Percentiles rank a stretch among this genome's conserved stretches.
Conservation (phyloP, 2,329 filamentous ascomycete genomes). For the Pseudogymnoascus sp. region DNA sequence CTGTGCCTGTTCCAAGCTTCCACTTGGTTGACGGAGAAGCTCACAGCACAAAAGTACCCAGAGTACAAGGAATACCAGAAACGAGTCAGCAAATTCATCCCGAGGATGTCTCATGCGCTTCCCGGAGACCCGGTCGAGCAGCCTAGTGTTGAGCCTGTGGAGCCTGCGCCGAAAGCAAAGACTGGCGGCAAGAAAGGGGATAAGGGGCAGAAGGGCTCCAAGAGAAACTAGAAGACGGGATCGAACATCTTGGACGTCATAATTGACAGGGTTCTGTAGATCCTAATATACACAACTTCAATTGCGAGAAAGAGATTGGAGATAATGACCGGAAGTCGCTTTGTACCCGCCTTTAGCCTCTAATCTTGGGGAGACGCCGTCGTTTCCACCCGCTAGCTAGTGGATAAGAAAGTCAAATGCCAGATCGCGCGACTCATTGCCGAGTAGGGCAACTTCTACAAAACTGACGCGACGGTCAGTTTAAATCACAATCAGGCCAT, state of each 20-base stretch:
- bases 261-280: conserved; percentile 7
- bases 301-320: neutral
- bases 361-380: neutral
- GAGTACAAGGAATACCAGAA: conserved; percentile 82
- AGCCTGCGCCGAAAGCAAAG: neutral
- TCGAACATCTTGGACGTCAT: conserved; percentile 1
- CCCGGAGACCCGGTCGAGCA: neutral
- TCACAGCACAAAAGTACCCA: conserved; percentile 75
- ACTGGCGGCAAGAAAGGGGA: neutral
- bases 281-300: conserved; percentile 2
- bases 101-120: conserved; percentile 30
- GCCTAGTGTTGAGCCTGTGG: neutral
- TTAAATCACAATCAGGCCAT: neutral
- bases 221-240: conserved; percentile 5
- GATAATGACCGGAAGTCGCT: neutral
- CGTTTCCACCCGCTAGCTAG: conserved; percentile 5
- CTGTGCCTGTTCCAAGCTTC: conserved; percentile 82
- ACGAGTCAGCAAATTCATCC: conserved; percentile 77
- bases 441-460: conserved; percentile 4
- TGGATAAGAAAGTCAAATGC: conserved; percentile 6
- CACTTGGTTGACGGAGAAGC: conserved; percentile 77
- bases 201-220: conserved; percentile 4
- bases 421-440: conserved; percentile 6
- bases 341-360: conserved; percentile 7
- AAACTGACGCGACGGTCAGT: neutral